Conservation (phyloP, 257 asterid species). For the Datura wrightii region DNA sequence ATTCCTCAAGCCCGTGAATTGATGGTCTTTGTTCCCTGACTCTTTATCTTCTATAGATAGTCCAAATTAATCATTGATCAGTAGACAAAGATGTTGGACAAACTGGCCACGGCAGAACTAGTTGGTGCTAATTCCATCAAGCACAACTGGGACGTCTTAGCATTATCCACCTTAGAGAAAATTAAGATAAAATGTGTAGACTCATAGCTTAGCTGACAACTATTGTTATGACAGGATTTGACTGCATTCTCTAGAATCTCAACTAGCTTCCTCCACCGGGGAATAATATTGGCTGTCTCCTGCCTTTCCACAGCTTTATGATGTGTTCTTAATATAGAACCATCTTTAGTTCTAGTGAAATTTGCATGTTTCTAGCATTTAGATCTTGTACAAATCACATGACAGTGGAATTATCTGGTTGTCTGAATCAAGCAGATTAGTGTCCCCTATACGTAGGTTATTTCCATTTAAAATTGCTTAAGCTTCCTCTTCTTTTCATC, state of each 20-base stretch:
- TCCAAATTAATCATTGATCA: background rate
- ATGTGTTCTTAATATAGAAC: background rate
- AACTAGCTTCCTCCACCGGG: background rate
- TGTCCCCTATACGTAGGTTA: slow-evolving; percentile 14
- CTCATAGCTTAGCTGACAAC: background rate
- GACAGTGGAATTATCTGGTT: background rate
- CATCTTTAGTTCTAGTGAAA: background rate
- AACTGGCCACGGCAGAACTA: background rate
- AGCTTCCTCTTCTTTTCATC: slow-evolving; percentile 13
- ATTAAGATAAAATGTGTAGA: background rate
- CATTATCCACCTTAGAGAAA: background rate
- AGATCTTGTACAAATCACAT: background rate
- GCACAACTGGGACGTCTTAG: background rate
- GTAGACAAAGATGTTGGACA: background rate
- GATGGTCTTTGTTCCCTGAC: background rate
- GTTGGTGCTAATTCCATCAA: background rate
- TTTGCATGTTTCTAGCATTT: slow-evolving; percentile 20
- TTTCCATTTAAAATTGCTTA: background rate
- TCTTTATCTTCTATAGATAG: background rate
- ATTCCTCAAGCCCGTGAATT: background rate
- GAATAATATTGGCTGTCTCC: background rate
- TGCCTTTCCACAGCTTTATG: background rate
- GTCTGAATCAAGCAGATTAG: background rate
- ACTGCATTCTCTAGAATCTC: slow-evolving; percentile 8
- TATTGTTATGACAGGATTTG: background rate